Conservation (phyloP, 371 early-diverging fungal genomes). For the Umbelopsis sp. region DNA sequence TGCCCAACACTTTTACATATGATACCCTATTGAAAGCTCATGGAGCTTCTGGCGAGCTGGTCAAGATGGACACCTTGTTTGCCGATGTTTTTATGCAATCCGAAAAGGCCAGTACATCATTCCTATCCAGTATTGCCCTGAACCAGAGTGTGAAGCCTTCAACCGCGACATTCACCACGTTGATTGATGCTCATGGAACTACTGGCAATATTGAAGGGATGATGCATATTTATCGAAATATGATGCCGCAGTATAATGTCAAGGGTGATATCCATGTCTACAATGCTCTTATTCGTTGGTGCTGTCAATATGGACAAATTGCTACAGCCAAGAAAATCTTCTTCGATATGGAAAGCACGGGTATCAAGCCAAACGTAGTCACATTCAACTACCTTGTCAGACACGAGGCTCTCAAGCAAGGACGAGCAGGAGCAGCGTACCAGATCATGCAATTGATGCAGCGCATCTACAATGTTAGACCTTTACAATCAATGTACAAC, state of each 20-base stretch:
- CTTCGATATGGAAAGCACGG: slow-evolving; percentile 40
- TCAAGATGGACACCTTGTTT: slow-evolving; percentile 39
- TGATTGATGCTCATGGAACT: slow-evolving; percentile 48
- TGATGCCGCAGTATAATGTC: slow-evolving; percentile 40
- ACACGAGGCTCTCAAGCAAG: slow-evolving; percentile 42
- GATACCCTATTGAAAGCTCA: slow-evolving; percentile 46
- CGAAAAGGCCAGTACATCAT: not conserved
- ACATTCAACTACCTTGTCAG: slow-evolving; percentile 50
- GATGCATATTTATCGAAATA: slow-evolving; percentile 34
- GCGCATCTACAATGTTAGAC: slow-evolving; percentile 34
- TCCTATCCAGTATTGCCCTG: slow-evolving; percentile 2
- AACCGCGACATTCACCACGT: slow-evolving; percentile 35
- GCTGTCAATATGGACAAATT: slow-evolving; percentile 35
- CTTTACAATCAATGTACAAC: slow-evolving; percentile 43
- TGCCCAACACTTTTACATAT: slow-evolving; percentile 40
- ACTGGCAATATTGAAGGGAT: slow-evolving; percentile 34
- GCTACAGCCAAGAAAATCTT: slow-evolving; percentile 40
- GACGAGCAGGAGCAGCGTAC: slow-evolving; percentile 40
- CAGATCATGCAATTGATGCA: slow-evolving; percentile 43
- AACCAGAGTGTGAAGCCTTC: slow-evolving; percentile 26
- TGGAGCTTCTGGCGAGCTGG: slow-evolving; percentile 37
- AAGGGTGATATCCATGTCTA: slow-evolving; percentile 32
- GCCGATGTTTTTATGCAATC: slow-evolving; percentile 16
- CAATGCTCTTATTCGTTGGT: slow-evolving; percentile 46
- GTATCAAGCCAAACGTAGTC: slow-evolving; percentile 38